Evolutionary conservation across 208 protist species (phyloP).

Genomic region (Angomonas desouzai): DNA sequence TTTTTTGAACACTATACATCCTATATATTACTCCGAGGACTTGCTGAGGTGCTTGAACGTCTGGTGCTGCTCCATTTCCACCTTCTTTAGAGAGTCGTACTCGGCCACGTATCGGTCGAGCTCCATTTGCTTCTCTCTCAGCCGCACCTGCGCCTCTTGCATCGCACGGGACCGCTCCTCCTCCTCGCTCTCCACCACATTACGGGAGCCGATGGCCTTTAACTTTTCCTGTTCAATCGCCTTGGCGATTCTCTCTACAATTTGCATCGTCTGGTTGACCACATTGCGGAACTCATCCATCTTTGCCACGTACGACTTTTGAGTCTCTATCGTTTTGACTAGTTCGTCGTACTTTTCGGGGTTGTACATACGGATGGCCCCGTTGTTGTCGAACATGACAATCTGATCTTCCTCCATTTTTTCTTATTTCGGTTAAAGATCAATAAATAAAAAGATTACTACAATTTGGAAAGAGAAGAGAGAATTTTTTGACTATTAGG

Average conservation of each 20-base stretch:
- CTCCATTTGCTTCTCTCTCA: constrained; percentile 87
- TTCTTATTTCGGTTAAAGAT: background rate
- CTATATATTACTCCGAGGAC: constrained; percentile 37
- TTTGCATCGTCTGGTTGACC: constrained; percentile 76
- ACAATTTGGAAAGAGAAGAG: constrained; percentile 14
- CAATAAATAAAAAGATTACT: constrained; percentile 5
- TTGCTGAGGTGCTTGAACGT: constrained; percentile 80
- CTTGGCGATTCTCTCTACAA: constrained; percentile 69
- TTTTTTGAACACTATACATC: constrained; percentile 11
- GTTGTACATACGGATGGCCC: constrained; percentile 88
- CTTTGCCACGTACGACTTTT: constrained; percentile 65
- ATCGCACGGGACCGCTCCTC: constrained; percentile 73
- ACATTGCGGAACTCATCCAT: constrained; percentile 85
- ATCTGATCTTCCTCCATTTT: constrained; percentile 80
- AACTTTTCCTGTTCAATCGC: constrained; percentile 87
- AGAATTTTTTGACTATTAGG: too few relatives aligned
- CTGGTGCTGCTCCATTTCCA: constrained; percentile 80
- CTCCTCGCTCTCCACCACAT: constrained; percentile 86
- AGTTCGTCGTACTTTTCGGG: constrained; percentile 88
- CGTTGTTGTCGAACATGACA: constrained; percentile 88
- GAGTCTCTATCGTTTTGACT: constrained; percentile 64
- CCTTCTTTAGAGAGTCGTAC: constrained; percentile 78
- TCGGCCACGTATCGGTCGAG: constrained; percentile 86
- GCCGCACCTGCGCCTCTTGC: constrained; percentile 77
- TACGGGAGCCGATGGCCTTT: constrained; percentile 78